phyloP scores from a whole-genome alignment of 2,329 filamentous ascomycete species.

The Penicillium capsulatum region DNA sequence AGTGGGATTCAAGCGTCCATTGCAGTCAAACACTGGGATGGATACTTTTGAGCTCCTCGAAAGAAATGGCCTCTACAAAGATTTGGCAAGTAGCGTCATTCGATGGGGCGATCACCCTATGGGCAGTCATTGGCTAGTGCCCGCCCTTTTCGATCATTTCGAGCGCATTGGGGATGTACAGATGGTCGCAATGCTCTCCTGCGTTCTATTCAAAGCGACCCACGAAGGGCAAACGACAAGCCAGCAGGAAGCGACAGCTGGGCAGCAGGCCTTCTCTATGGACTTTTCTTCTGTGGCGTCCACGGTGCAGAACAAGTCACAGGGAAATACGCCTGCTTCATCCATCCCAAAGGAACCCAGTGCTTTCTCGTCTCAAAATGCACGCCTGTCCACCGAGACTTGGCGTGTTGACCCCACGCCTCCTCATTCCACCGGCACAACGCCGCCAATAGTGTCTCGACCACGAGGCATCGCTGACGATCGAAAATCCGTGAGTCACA shows the following conservation, averaged over 20 bases:
- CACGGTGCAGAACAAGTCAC: slow-evolving; percentile 40
- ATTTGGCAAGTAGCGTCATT: slow-evolving; percentile 43
- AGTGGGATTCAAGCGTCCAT: slow-evolving; percentile 53
- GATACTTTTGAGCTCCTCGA: slow-evolving; percentile 45
- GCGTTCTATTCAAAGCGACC: slow-evolving; percentile 53
- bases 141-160: slow-evolving; percentile 56
- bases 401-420: slow-evolving; percentile 50
- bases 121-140: slow-evolving; percentile 53
- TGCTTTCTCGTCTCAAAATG: slow-evolving; percentile 39
- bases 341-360: slow-evolving; percentile 33
- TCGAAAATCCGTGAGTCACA: slow-evolving; percentile 41
- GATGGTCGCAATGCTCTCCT: slow-evolving; percentile 63
- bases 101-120: slow-evolving; percentile 58
- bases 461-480: slow-evolving; percentile 39
- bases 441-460: slow-evolving; percentile 47
- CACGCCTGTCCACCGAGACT: slow-evolving; percentile 49
- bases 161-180: slow-evolving; percentile 59
- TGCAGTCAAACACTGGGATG: slow-evolving; percentile 31
- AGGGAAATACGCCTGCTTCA: slow-evolving; percentile 36
- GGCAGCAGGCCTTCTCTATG: slow-evolving; percentile 44
- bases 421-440: slow-evolving; percentile 51
- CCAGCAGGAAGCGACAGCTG: slow-evolving; percentile 34
- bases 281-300: slow-evolving; percentile 46
- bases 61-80: slow-evolving; percentile 32
- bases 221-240: slow-evolving; percentile 36